Base-by-base conservation (phyloP, 2,329 filamentous ascomycete genomes). In the Fusarium nematophilum region DNA sequence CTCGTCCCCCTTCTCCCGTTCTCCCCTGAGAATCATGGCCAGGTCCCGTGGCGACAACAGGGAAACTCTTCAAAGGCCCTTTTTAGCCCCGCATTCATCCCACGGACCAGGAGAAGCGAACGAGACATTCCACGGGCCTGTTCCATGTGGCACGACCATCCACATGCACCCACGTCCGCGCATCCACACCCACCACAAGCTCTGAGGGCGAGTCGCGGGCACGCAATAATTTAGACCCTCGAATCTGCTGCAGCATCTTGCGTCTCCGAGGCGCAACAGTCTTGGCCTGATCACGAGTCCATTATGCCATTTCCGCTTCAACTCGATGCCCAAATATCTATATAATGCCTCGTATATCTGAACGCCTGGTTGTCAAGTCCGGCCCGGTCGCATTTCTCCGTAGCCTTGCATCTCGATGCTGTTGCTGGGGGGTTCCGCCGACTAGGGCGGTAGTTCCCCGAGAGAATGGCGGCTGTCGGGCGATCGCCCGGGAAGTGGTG, bases 401-500 rank as follows among this genome's bases (percentile, higher is more conserved):
- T 43, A 60, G 56, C 46, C 53, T 65, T 66, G 49, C 51, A 45
- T 56, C 44, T 58, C 30, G 21, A 48, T 38, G 36, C 44, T 29
- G 53, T 46, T 53, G 27, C 46, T 54, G n/a, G n/a, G 51, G 47
- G 40, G 58, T 53, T 45, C 57, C 54, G 53, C 57, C 38, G 42
- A 65, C 47, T 54, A 34, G 33, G 51, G 49, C 47, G 47, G 39
- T 44, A 51, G 38, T 55, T 51, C 31, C 45, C 60, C 56, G 46
- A 62, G 53, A 47, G 45, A 43, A 45, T 9, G 45, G 47, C 67
- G 67, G 67, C 55, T 69, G 58, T 69, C 66, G 67, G 67, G 67
- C 67, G 67, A 69, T 69, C 67, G 67, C 67, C 67, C 67, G 67
- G 47, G 34, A 59, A 37, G 31, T 44, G 48, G 51, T 56, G 36